Percentiles rank a stretch among this genome's conserved stretches.
These are phyloP conservation scores for Themeda triandra DNA, from an alignment of 176 grass and related monocot species.

Conservation along the genomic window DNA sequence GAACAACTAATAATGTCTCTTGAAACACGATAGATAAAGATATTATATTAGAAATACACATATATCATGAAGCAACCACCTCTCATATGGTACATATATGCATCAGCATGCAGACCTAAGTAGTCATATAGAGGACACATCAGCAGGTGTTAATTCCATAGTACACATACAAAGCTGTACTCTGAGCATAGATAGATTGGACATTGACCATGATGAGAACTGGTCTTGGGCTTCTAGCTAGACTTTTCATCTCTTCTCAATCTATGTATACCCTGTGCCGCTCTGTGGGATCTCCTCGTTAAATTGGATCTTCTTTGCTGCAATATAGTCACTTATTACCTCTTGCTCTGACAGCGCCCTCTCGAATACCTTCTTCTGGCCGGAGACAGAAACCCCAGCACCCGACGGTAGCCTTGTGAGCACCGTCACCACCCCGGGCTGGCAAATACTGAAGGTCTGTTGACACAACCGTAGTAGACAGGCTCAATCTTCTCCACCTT, in stretches of 20 bases:
- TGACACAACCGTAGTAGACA: slow-evolving; percentile 10
- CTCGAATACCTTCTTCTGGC: background rate
- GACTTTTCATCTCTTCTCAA: background rate
- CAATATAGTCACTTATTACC: slow-evolving; percentile 11
- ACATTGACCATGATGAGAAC: background rate
- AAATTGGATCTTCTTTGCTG: too few species aligned
- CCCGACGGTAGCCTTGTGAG: background rate
- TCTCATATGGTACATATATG: background rate
- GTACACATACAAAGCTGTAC: background rate
- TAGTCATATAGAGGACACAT: background rate
- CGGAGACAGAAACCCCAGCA: background rate
- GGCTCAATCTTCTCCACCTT: slow-evolving; percentile 28
- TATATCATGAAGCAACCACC: too few species aligned
- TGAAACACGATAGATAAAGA: too few species aligned
- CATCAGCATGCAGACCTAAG: background rate
- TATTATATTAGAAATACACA: too few species aligned
- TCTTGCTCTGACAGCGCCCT: background rate
- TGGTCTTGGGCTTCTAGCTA: background rate
- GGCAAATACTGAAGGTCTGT: background rate
- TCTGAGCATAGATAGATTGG: background rate
- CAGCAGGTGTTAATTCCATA: background rate
- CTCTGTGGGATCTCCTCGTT: background rate
- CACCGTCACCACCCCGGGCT: background rate
- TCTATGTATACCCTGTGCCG: background rate
- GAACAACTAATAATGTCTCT: too few species aligned